Evolutionary conservation across 371 early-diverging fungal species (phyloP), one percentile per base, ranked within the genome.

Genomic region (Mortierella sp.): DNA sequence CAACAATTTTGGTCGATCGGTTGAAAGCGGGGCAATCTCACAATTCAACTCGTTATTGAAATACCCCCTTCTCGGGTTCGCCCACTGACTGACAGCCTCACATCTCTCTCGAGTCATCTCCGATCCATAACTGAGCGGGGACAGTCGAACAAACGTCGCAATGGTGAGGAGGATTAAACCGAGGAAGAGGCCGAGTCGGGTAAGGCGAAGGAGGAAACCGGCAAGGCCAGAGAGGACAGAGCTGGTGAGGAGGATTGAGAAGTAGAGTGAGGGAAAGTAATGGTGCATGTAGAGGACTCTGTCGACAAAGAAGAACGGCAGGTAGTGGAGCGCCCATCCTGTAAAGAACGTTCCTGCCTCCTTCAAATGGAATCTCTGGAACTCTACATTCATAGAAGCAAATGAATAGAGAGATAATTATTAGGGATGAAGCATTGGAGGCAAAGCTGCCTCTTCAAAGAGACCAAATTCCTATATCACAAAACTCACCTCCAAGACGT

Each of bases 261-360:
- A 64, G 61, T 80, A 80, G 43, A 80, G 50, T 6, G 80, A 53
- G 0, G 73, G 80, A 39, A 75, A 76, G 72, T 80, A 80, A 40
- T 80, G 76, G 26, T 80, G 76, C 24, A 71, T 58, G 69, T 65
- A 76, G 40, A 75, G 58, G 19, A 65, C 29, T 14, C 75, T 53
- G 40, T 64, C 22, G 11, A 75, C 22, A 19, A 71, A 48, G 66
- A 80, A 68, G 52, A 72, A 80, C 26, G 76, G 80, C 0, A 76
- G 14, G n/a, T 76, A 75, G 63, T 80, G 73, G 22, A 68, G 0
- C 14, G 70, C 73, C 80, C 80, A 80, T 22, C 66, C 41, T 0
- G 43, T 55, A 67, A 79, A 79, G 68, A 63, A 79, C 19, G 26
- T n/a, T 29, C 44, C 29, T 14, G 70, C 58, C 1, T 69, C 41